Conservation (phyloP, 495 filamentous ascomycete species). For the Penicillium nucicola region DNA sequence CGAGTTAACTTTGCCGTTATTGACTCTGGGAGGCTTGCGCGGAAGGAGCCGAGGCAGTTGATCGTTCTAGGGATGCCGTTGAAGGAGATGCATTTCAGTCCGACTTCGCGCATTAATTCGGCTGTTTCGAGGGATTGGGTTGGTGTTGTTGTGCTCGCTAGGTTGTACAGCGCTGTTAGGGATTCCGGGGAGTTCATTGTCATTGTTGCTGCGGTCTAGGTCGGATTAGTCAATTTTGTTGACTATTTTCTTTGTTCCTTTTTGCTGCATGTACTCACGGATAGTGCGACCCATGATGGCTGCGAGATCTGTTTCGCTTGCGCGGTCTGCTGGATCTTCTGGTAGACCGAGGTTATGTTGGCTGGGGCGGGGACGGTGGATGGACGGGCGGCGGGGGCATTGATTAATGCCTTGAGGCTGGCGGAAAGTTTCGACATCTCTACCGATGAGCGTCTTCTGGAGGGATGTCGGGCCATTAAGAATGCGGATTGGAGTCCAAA, state of each 20-base stretch:
- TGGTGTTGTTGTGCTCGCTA: conserved; percentile 39
- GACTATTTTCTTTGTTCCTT: background rate
- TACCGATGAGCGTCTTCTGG: background rate
- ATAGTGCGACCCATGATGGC: conserved; percentile 63
- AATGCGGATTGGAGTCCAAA: background rate
- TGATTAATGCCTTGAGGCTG: conserved; percentile 69
- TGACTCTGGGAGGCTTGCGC: conserved; percentile 44
- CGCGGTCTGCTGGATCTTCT: conserved; percentile 54
- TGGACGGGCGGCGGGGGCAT: conserved; percentile 61
- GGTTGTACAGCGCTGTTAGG: conserved; percentile 50
- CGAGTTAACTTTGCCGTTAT: conserved; percentile 16
- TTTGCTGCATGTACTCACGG: conserved; percentile 37
- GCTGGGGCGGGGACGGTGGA: conserved; percentile 61
- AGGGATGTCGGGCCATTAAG: conserved; percentile 5
- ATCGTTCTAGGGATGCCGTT: conserved; percentile 82
- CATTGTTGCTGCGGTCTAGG: conserved; percentile 66
- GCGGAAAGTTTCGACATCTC: conserved; percentile 67
- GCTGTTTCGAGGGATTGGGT: conserved; percentile 50
- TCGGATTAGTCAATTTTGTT: conserved; percentile 5
- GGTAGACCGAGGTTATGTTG: conserved; percentile 58
- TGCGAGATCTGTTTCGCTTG: conserved; percentile 51
- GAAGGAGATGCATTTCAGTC: conserved; percentile 79
- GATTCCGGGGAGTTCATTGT: conserved; percentile 72
- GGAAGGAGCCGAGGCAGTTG: conserved; percentile 71
- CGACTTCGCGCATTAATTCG: conserved; percentile 75